These are phyloP conservation scores for Chenopodium album DNA, from an alignment of 148 eudicot species.

Conservation along the genomic window DNA sequence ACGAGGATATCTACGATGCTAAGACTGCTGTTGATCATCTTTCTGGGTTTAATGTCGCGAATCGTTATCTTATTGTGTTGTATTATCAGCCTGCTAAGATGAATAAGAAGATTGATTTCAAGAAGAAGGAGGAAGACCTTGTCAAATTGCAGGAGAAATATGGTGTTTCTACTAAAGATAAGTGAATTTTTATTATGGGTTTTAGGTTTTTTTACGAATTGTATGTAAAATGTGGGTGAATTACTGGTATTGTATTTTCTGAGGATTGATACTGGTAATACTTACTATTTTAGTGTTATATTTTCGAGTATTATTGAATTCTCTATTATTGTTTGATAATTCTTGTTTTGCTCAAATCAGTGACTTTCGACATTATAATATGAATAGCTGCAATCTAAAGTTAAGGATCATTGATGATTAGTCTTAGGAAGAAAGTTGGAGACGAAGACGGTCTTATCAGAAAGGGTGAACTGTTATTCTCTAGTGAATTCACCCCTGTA, in stretches of 20 bases:
- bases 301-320: background rate
- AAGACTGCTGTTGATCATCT: slow-evolving; percentile 78
- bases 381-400: background rate
- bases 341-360: too few species aligned
- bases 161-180: slow-evolving; percentile 61
- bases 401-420: background rate
- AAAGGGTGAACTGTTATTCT: background rate
- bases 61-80: slow-evolving; percentile 65
- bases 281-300: background rate
- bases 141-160: slow-evolving; percentile 76
- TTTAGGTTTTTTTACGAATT: background rate
- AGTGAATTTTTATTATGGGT: slow-evolving; percentile 9
- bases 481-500: background rate
- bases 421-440: background rate
- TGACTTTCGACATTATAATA: too few species aligned
- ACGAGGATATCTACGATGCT: slow-evolving; percentile 86
- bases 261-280: background rate
- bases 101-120: slow-evolving; percentile 74
- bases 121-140: slow-evolving; percentile 74
- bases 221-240: background rate
- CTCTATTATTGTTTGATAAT: background rate
- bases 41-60: slow-evolving; percentile 79
- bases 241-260: background rate
- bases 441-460: background rate
- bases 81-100: slow-evolving; percentile 82